These are phyloP conservation scores for Pestalotiopsis sp. DNA, from an alignment of 2,329 filamentous ascomycete genomes.

Conservation along the genomic window DNA sequence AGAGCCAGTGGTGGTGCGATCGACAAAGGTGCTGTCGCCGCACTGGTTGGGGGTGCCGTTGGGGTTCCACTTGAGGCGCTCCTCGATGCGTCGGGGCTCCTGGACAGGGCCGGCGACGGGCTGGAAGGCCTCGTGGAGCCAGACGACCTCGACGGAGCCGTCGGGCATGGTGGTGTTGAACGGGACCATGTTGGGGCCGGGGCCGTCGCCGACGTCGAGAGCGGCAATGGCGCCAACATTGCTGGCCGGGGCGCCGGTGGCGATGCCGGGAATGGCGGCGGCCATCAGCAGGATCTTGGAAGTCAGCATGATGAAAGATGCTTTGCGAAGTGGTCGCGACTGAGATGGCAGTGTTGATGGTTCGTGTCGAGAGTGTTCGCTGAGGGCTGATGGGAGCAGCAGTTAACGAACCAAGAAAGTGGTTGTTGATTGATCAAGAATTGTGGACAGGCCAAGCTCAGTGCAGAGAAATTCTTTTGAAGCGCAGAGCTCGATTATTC, in stretches of 20 bases:
- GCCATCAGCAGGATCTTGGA: background rate
- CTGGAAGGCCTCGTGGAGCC: background rate
- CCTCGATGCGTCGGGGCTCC: background rate
- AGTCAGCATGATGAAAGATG: background rate
- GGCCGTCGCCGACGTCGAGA: background rate
- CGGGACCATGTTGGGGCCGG: background rate
- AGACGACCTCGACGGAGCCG: background rate
- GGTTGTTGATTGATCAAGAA: too few species aligned
- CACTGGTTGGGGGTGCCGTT: background rate
- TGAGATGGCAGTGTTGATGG: background rate
- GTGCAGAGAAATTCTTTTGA: too few species aligned
- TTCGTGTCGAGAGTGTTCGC: background rate
- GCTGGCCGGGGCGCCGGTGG: background rate
- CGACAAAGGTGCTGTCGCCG: background rate
- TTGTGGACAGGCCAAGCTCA: too few species aligned
- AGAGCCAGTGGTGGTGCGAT: background rate
- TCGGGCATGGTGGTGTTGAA: constrained; percentile 1
- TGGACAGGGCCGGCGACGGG: background rate
- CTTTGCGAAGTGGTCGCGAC: background rate
- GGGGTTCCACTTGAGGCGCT: background rate
- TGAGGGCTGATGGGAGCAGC: background rate
- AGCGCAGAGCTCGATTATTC: too few species aligned
- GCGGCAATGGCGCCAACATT: background rate
- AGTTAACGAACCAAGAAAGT: too few species aligned
- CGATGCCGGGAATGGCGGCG: background rate